Base-by-base conservation (phyloP, 352 stramenopile species). In the Phytophthora cryptogea region DNA sequence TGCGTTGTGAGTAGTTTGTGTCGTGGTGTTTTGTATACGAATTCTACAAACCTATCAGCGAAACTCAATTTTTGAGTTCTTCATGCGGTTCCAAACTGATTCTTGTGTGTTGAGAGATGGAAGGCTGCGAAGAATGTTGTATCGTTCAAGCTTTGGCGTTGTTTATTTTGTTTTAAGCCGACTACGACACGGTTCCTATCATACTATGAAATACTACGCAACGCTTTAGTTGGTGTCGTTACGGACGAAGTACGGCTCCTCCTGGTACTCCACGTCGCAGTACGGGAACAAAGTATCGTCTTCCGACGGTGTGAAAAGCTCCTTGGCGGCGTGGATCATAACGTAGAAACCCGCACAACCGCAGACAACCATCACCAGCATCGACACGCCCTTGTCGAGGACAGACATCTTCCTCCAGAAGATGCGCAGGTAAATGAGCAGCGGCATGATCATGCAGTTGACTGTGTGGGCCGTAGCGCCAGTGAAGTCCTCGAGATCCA, bases 281-380 rank as follows among this genome's bases (percentile, higher is more conserved):
- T 66, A 61, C 17, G 58, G 49, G 50, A 66, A 66, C 8, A 53
- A 36, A 3, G 58, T 66, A 17, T 69, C 44, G 30, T 75, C 68
- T 28, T 68, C 44, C 36, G 54, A 63, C 9, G 78, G 75, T 23
- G 65, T 78, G 60, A 85, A 84, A 23, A 86, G 67, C 32, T 72
- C 59, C 69, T 84, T 78, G 52, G 72, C 75, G 6, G 70, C 66
- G 36, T 65, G 73, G 52, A 74, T 74, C 48, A 73, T 70, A 8
- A 83, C 69, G 56, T 87, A 88, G 44, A 73, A 66, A 5, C 75
- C 76, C n/a, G 81, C 70, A 17, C 66, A 59, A 13, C 68, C 64
- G 35, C 76, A 86, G 30, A 86, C 47, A 5, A 80, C 17, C 32
- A 88, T 58, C 43, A 82, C 62, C 32, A 82, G 13, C 35, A 72